phyloP scores from a whole-genome alignment of 1,139 yeast genomes.

The Tardiomyces depauwii region DNA sequence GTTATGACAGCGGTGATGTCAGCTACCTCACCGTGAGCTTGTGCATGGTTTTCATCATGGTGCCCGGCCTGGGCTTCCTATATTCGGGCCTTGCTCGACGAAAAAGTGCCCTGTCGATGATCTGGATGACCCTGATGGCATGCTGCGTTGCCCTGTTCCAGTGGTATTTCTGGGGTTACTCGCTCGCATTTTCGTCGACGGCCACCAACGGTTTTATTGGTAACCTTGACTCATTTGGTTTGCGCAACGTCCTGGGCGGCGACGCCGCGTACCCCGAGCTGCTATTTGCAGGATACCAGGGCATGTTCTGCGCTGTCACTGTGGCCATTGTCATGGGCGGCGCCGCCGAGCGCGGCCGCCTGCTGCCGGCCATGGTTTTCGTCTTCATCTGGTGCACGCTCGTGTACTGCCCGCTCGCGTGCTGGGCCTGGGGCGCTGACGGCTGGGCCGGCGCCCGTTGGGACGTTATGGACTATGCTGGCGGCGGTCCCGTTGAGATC shows the following conservation, averaged over 20 bases:
- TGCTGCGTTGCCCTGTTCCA: conserved; percentile 74
- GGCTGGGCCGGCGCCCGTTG: conserved; percentile 86
- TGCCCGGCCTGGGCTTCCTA: conserved; percentile 87
- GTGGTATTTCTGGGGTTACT: conserved; percentile 98
- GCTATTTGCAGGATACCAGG: conserved; percentile 77
- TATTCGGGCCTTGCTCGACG: conserved; percentile 91
- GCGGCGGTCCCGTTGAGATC: conserved; percentile 96
- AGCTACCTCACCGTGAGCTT: conserved; percentile 42
- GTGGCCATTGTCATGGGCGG: conserved; percentile 89
- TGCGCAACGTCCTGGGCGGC: conserved; percentile 55
- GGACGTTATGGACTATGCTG: conserved; percentile 94
- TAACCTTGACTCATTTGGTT: conserved; percentile 69
- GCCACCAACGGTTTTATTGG: conserved; percentile 83
- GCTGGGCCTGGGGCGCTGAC: conserved; percentile 87
- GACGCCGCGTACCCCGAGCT: conserved; percentile 61
- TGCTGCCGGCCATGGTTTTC: conserved; percentile 75
- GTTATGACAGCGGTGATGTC: conserved; percentile 42
- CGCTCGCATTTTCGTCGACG: conserved; percentile 68
- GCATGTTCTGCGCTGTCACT: conserved; percentile 86
- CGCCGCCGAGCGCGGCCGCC: conserved; percentile 88
- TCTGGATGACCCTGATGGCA: conserved; percentile 71
- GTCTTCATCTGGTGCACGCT: conserved; percentile 81
- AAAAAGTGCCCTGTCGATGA: conserved; percentile 80
- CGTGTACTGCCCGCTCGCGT: conserved; percentile 87
- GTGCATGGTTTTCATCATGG: conserved; percentile 80